These are phyloP conservation scores for Botrytis deweyae DNA, from an alignment of 2,329 filamentous ascomycete genomes.

Conservation along the genomic window DNA sequence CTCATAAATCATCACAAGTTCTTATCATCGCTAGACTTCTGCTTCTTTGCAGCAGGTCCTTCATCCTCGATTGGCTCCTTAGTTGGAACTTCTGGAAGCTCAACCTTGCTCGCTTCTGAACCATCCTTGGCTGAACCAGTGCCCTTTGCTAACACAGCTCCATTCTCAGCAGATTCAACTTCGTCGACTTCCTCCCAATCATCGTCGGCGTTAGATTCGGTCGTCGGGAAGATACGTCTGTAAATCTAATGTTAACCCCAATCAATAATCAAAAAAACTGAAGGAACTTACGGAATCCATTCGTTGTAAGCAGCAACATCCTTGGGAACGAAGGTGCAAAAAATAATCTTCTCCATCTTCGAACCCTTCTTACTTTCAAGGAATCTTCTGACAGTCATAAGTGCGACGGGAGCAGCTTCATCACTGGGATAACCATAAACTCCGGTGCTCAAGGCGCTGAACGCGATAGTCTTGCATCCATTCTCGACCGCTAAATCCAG, in stretches of 20 bases:
- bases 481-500: conserved; percentile 70
- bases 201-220: conserved; percentile 34
- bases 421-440: conserved; percentile 81
- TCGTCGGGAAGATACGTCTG: conserved; percentile 51
- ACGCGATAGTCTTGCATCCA: conserved; percentile 71
- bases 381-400: conserved; percentile 56
- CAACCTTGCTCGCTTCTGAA: conserved; percentile 33
- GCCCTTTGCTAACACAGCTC: conserved; percentile 21
- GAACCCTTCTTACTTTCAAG: conserved; percentile 48
- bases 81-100: conserved; percentile 43
- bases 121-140: not conserved
- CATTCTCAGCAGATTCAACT: conserved; percentile 33
- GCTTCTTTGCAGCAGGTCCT: conserved; percentile 41
- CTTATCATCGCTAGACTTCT: conserved; percentile 35
- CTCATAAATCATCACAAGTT: conserved; percentile 21
- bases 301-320: conserved; percentile 72
- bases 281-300: conserved; percentile 66
- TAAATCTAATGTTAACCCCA: not conserved
- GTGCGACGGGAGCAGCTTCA: conserved; percentile 71
- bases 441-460: conserved; percentile 83
- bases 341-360: conserved; percentile 71
- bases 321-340: conserved; percentile 79
- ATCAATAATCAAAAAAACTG: conserved; percentile 12
- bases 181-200: conserved; percentile 36
- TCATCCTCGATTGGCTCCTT: conserved; percentile 39